phyloP scores from a whole-genome alignment of 164 flowering plant species.

The Vitis amurensis region DNA sequence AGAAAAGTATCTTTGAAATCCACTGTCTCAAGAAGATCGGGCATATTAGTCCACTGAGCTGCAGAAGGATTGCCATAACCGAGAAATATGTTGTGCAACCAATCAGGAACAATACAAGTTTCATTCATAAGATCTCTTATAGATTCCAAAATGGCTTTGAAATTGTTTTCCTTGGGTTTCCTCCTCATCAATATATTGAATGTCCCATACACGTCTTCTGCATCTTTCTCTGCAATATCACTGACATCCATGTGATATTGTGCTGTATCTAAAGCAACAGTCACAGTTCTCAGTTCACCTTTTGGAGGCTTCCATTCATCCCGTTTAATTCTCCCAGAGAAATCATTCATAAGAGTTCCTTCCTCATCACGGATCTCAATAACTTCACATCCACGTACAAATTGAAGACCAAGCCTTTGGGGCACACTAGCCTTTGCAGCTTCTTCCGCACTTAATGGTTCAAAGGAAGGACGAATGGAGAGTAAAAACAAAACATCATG shows the following conservation, averaged over 20 bases:
- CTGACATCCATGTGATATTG: slow-evolving; percentile 97
- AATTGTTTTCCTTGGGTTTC: slow-evolving; percentile 98
- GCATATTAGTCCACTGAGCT: slow-evolving; percentile 97
- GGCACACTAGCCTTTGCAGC: slow-evolving; percentile 85
- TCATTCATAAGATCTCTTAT: slow-evolving; percentile 99
- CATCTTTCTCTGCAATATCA: slow-evolving; percentile 83
- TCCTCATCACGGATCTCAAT: slow-evolving; percentile 97
- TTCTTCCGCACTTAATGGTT: slow-evolving; percentile 90
- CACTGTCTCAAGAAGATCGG: slow-evolving; percentile 75
- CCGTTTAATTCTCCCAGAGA: slow-evolving; percentile 87
- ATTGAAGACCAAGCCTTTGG: slow-evolving; percentile 91
- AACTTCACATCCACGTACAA: slow-evolving; percentile 95
- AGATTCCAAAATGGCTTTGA: slow-evolving; percentile 96
- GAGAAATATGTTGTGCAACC: slow-evolving; percentile 92
- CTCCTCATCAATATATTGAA: slow-evolving; percentile 93
- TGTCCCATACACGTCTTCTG: slow-evolving; percentile 87
- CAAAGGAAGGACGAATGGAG: slow-evolving; percentile 86
- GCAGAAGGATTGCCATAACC: slow-evolving; percentile 99
- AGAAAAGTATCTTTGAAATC: slow-evolving; percentile 97
- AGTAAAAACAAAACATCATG: slow-evolving; percentile 97
- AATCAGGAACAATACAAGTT: slow-evolving; percentile 94
- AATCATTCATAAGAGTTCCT: slow-evolving; percentile 96
- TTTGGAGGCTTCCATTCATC: slow-evolving; percentile 99
- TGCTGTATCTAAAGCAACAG: slow-evolving; percentile 92
- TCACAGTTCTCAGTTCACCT: slow-evolving; percentile 92